Base-by-base conservation (phyloP, 1,284 basidiomycete species). In the Ceratobasidium sp. region DNA sequence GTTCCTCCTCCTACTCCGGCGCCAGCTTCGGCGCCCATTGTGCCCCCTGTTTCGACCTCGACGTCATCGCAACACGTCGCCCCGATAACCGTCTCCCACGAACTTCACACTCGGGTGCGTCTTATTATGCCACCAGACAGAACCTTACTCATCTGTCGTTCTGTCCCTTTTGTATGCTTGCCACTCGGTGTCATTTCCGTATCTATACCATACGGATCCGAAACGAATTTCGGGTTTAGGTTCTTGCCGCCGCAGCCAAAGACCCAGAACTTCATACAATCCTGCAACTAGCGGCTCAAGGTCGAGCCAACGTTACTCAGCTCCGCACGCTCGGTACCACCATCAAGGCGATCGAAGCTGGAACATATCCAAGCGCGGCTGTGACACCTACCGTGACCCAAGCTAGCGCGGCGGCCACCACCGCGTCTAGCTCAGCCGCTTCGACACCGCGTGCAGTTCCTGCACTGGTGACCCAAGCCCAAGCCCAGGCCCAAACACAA, bases 181-280 rank as follows among this genome's bases (percentile, higher is more conserved):
- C 35, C 35, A 38, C 35, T 11, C 35, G 35, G 35, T 38, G 35
- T 38, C 35, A 5, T 11, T 38, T 38, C 35, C 35, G 11, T 38
- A 38, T 38, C 35, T 38, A 4, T 38, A 38, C 35, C 11, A 38
- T 11, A 38, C 35, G 35, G 6, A 38, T 11, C 6, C 35, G 35
- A 38, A 38, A 38, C 35, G 35, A 38, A 38, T 11, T 38, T 11
- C 11, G 35, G 9, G 4, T 50, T n/a, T 35, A 70, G 67, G 67
- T 70, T 21, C 67, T 70, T 14, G 67, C 67, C 28, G 67, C 67
- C 54, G 67, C 67, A 55, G 67, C 67, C 32, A 70, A 70, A 59
- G 67, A 70, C 54, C 67, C 67, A 30, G 67, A 70, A 18, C 67
- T 70, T 35, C 41, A 70, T 7, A 28, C 23, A 4, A 54, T 70